Conservation (phyloP, 805 yeast species). For the Kuraishia capsulata region DNA sequence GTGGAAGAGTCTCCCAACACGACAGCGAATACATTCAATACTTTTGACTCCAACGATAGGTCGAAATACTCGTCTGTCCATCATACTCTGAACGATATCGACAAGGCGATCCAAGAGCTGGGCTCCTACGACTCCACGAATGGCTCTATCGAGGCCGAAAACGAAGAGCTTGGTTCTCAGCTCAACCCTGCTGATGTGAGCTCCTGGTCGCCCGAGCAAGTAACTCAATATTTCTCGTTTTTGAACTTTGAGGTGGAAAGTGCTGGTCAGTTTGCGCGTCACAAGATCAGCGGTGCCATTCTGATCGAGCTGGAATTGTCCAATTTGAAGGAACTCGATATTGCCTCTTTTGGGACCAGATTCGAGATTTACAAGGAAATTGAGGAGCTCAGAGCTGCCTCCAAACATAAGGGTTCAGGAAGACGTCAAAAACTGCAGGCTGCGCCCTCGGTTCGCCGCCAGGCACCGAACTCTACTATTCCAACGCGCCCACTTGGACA, state of each 20-base stretch:
- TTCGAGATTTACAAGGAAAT: constrained; percentile 88
- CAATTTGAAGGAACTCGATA: constrained; percentile 85
- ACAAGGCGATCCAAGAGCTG: constrained; percentile 60
- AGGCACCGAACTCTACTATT: constrained; percentile 2
- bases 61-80: constrained; percentile 25
- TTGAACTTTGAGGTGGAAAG: constrained; percentile 66
- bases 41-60: constrained; percentile 1
- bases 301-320: constrained; percentile 78
- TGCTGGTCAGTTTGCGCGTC: constrained; percentile 76
- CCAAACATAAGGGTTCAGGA: constrained; percentile 6
- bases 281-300: constrained; percentile 83
- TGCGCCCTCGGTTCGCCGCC: constrained; percentile 2
- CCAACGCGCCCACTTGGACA: constrained; percentile 18
- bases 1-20: constrained; percentile 7
- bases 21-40: constrained; percentile 4
- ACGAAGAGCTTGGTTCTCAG: background rate
- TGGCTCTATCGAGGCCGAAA: background rate
- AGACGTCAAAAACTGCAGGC: constrained; percentile 8
- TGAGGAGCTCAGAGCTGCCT: constrained; percentile 44
- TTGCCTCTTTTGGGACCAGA: constrained; percentile 88
- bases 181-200: constrained; percentile 40
- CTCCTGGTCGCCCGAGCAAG: constrained; percentile 83
- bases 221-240: constrained; percentile 62
- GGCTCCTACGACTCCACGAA: constrained; percentile 13
- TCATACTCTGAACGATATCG: constrained; percentile 61